These are phyloP conservation scores for Nitzschia sp. DNA, from an alignment of 108 stramenopile species.

Conservation along the genomic window DNA sequence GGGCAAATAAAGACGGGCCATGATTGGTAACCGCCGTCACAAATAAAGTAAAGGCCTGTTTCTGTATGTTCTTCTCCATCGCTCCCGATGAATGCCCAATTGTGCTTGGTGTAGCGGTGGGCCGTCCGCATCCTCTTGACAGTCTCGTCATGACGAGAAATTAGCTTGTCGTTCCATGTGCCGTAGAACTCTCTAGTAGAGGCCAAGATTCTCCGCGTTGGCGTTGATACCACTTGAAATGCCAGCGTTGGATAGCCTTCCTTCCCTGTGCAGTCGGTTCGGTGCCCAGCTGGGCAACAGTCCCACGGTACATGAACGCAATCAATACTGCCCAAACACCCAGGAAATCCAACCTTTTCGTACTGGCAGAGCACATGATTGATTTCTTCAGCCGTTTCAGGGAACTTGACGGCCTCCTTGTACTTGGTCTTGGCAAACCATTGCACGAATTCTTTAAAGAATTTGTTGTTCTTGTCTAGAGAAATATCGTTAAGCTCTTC, in stretches of 20 bases:
- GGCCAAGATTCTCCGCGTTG: not conserved
- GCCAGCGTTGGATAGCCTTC: slow-evolving; percentile 37
- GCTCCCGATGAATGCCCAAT: not conserved
- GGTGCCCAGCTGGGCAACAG: slow-evolving; percentile 30
- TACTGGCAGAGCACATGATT: slow-evolving; percentile 4
- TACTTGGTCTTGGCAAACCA: not conserved
- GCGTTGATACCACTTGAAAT: slow-evolving; percentile 26
- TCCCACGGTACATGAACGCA: slow-evolving; percentile 44
- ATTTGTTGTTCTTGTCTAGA: not conserved
- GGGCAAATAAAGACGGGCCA: slow-evolving; percentile 40
- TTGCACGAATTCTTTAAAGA: not conserved
- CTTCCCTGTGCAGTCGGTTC: slow-evolving; percentile 25
- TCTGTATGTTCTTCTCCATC: not conserved
- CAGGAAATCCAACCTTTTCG: slow-evolving; percentile 20
- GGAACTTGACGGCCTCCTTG: not conserved
- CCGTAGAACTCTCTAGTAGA: not conserved
- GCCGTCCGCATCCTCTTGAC: not conserved
- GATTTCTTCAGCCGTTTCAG: not conserved
- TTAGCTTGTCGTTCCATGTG: slow-evolving; percentile 27
- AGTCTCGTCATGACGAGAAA: not conserved
- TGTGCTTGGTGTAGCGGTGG: not conserved
- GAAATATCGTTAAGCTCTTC: not conserved
- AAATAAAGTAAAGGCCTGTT: slow-evolving; percentile 39
- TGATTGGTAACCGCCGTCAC: slow-evolving; percentile 44
- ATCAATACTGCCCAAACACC: slow-evolving; percentile 36